phyloP scores from a whole-genome alignment of 176 grass and related monocot species.

The Alopecurus myosuroides region DNA sequence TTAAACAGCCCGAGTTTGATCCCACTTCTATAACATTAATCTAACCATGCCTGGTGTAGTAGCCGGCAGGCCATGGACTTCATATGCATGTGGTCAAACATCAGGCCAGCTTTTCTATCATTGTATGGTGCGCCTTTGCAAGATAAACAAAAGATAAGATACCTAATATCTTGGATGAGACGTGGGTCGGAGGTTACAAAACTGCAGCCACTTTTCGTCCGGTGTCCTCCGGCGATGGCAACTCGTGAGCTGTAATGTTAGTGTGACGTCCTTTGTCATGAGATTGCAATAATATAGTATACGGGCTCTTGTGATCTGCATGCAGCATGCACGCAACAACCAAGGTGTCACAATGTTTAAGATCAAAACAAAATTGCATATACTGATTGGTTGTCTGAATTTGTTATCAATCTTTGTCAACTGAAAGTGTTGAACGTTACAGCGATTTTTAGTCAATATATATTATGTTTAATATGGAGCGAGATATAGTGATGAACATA shows the following conservation, averaged over 20 bases:
- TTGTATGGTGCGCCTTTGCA: constrained; percentile 29
- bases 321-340: constrained; percentile 5
- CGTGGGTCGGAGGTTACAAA: constrained; percentile 11
- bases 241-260: constrained; percentile 19
- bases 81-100: constrained; percentile 35
- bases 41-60: constrained; percentile 33
- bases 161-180: background rate
- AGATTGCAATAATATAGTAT: background rate
- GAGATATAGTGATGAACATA: background rate
- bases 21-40: constrained; percentile 29
- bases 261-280: constrained; percentile 4
- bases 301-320: background rate
- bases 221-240: constrained; percentile 5
- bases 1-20: constrained; percentile 27
- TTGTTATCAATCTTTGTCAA: background rate
- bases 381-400: background rate
- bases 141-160: background rate
- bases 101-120: constrained; percentile 8
- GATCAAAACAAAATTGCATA: background rate
- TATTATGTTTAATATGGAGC: background rate
- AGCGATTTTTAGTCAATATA: background rate
- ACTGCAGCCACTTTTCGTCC: constrained; percentile 14
- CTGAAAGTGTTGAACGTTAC: background rate
- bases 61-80: background rate
- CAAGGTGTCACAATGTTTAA: background rate